These are phyloP conservation scores for Capsella rubella DNA, from an alignment of 441 rosid genomes.

Conservation along the genomic window DNA sequence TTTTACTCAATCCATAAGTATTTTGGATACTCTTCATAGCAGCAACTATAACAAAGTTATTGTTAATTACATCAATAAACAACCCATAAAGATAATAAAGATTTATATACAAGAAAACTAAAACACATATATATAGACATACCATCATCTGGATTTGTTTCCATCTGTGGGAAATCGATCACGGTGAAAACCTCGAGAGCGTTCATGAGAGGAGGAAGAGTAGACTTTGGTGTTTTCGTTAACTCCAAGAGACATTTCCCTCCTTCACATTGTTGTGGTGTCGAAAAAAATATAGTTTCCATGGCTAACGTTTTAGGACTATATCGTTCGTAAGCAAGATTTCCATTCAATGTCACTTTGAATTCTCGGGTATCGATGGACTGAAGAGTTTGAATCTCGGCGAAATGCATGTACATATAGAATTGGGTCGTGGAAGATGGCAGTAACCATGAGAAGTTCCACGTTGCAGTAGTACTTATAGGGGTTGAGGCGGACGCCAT, in stretches of 20 bases:
- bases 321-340: slow-evolving; percentile 15
- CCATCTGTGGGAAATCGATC: slow-evolving; percentile 36
- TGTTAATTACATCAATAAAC: background rate
- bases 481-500: slow-evolving; percentile 45
- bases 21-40: slow-evolving; percentile 34
- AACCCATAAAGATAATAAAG: background rate
- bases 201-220: slow-evolving; percentile 43
- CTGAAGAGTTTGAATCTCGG: slow-evolving; percentile 34
- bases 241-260: slow-evolving; percentile 37
- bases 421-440: slow-evolving; percentile 24
- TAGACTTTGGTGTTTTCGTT: slow-evolving; percentile 29
- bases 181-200: slow-evolving; percentile 43
- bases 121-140: slow-evolving; percentile 28
- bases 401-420: slow-evolving; percentile 41
- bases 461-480: slow-evolving; percentile 22
- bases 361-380: slow-evolving; percentile 40
- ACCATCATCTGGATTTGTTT: slow-evolving; percentile 54
- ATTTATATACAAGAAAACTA: background rate
- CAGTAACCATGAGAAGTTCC: slow-evolving; percentile 31
- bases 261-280: slow-evolving; percentile 34
- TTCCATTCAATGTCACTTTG: slow-evolving; percentile 20
- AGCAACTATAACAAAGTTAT: slow-evolving; percentile 7
- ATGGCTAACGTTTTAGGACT: slow-evolving; percentile 29
- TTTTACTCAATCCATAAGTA: slow-evolving; percentile 33
- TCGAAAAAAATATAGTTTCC: slow-evolving; percentile 19